These are phyloP conservation scores for Mrakia hoshinonis DNA, from an alignment of 768 basidiomycete genomes.

Conservation along the genomic window DNA sequence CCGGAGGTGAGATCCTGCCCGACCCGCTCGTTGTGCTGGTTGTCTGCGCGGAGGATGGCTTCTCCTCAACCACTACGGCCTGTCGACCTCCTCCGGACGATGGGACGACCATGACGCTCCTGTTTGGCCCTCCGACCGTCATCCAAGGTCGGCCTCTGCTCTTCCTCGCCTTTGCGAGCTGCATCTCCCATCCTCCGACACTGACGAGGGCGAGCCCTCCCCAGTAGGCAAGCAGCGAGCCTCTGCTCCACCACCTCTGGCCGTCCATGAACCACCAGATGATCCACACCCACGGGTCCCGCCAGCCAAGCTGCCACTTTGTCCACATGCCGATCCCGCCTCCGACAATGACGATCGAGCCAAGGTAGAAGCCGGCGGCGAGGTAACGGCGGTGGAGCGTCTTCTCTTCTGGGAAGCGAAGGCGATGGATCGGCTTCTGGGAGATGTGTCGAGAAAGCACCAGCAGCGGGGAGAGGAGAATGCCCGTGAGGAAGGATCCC, in stretches of 20 bases:
- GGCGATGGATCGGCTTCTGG: slow-evolving; percentile 66
- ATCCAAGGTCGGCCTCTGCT: slow-evolving; percentile 46
- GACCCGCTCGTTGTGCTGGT: background rate
- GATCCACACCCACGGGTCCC: slow-evolving; percentile 83
- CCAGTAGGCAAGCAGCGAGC: slow-evolving; percentile 77
- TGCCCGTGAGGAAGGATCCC: slow-evolving; percentile 84
- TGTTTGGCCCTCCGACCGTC: slow-evolving; percentile 11
- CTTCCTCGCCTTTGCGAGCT: slow-evolving; percentile 66
- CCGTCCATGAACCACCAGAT: slow-evolving; percentile 71
- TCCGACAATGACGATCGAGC: slow-evolving; percentile 64
- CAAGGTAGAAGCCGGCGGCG: slow-evolving; percentile 74
- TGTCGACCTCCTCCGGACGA: background rate
- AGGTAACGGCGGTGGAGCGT: slow-evolving; percentile 69
- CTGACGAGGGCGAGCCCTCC: slow-evolving; percentile 65
- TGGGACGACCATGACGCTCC: slow-evolving; percentile 3
- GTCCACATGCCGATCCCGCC: slow-evolving; percentile 86
- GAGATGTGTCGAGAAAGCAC: slow-evolving; percentile 86
- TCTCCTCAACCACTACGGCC: background rate
- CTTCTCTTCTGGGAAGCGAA: slow-evolving; percentile 74
- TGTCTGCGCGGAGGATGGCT: background rate
- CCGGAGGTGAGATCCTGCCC: background rate
- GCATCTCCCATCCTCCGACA: slow-evolving; percentile 90
- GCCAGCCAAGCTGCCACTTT: slow-evolving; percentile 65
- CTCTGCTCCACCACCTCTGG: slow-evolving; percentile 57
- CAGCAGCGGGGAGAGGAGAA: slow-evolving; percentile 85